Conservation (phyloP, 345 rosid species). For the Punica granatum region DNA sequence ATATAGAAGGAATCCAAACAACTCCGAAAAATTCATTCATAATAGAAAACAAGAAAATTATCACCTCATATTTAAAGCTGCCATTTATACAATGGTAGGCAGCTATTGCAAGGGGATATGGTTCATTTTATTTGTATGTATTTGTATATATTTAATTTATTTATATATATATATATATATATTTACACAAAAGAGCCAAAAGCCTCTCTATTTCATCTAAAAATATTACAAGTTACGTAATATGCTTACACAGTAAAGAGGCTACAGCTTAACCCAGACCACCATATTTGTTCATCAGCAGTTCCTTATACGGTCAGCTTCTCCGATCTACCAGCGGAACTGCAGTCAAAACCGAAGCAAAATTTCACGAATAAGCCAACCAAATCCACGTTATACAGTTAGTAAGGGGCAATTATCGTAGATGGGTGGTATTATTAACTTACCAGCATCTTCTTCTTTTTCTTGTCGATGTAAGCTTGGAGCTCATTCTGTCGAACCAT, state of each 20-base stretch:
- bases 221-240: background rate
- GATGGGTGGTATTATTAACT: background rate
- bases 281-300: conserved; percentile 2
- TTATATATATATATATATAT: background rate
- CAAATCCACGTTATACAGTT: background rate
- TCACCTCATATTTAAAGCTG: too few relatives aligned
- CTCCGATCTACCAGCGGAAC: conserved; percentile 9
- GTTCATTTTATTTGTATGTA: too few relatives aligned
- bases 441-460: conserved; percentile 60
- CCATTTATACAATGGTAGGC: too few relatives aligned
- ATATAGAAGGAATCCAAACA: too few relatives aligned
- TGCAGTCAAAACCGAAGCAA: background rate
- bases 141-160: background rate
- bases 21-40: too few relatives aligned
- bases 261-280: background rate
- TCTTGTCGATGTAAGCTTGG: conserved; percentile 64
- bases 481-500: conserved; percentile 65
- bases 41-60: too few relatives aligned
- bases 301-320: background rate
- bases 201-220: background rate
- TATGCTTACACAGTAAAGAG: background rate
- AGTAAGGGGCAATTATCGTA: background rate
- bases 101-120: too few relatives aligned
- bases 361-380: background rate
- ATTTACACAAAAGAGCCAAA: background rate